phyloP scores from a whole-genome alignment of 2,329 filamentous ascomycete genomes.

The Venturia asperata region DNA sequence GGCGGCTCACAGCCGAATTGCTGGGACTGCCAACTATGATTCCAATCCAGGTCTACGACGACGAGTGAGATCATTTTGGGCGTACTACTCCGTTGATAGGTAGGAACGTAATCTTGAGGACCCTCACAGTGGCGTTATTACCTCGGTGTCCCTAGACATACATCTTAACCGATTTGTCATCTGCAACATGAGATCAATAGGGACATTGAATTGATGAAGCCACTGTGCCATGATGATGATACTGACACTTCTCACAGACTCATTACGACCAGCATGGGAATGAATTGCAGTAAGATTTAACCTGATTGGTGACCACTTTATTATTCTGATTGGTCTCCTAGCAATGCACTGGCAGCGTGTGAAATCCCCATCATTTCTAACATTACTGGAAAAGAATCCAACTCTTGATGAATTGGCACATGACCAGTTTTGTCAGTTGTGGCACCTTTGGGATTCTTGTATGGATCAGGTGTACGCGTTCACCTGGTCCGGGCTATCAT shows the following conservation, averaged over 20 bases:
- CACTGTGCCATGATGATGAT: too few species aligned
- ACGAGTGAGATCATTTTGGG: conserved; percentile 4
- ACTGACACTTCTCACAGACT: not conserved
- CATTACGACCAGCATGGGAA: conserved; percentile 3
- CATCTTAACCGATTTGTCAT: too few species aligned
- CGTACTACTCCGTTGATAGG: conserved; percentile 5
- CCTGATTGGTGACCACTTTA: not conserved
- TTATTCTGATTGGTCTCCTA: not conserved
- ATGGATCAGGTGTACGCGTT: conserved; percentile 8
- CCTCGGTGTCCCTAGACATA: too few species aligned
- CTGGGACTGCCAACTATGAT: not conserved
- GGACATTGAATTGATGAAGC: not conserved
- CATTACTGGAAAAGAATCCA: not conserved
- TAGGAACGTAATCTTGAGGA: not conserved
- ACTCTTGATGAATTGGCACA: conserved; percentile 2
- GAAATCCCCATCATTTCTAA: not conserved
- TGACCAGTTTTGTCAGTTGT: conserved; percentile 6
- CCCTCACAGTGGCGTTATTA: too few species aligned
- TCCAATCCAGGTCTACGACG: conserved; percentile 1
- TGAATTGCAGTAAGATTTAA: not conserved
- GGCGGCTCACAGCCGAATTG: not conserved
- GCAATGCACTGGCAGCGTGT: conserved; percentile 8
- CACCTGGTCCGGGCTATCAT: not conserved
- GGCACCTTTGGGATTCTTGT: conserved; percentile 9
- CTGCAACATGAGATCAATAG: too few species aligned